Evolutionary conservation across 1,284 basidiomycete genomes (phyloP).

Genomic region (Peniophora sp.): DNA sequence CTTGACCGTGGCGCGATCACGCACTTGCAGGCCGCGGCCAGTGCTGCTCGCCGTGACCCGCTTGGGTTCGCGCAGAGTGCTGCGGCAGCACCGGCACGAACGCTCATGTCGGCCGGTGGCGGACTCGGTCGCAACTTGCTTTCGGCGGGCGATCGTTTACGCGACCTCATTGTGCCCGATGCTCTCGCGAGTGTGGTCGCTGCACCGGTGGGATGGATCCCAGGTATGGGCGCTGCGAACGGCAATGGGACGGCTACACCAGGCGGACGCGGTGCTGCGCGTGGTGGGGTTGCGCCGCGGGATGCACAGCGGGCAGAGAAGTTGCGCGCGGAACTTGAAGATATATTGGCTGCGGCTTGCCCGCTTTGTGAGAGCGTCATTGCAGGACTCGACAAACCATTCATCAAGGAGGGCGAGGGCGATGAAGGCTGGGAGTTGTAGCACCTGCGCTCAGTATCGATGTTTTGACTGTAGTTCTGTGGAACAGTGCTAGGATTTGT

Average conservation of each 20-base stretch:
- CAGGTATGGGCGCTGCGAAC: constrained; percentile 43
- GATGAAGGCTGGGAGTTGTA: constrained; percentile 79
- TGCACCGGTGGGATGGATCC: constrained; percentile 57
- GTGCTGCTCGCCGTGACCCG: constrained; percentile 50
- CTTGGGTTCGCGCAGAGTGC: constrained; percentile 66
- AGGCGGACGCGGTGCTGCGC: background rate
- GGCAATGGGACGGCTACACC: constrained; percentile 14
- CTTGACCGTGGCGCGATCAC: constrained; percentile 27
- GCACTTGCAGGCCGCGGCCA: constrained; percentile 19
- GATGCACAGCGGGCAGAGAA: constrained; percentile 60
- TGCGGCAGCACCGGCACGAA: constrained; percentile 47
- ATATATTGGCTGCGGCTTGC: constrained; percentile 80
- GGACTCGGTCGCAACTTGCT: constrained; percentile 78
- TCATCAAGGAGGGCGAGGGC: constrained; percentile 74
- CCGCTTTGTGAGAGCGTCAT: constrained; percentile 88
- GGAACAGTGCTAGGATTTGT: too few relatives aligned
- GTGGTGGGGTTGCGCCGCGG: constrained; percentile 29
- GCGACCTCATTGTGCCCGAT: constrained; percentile 89
- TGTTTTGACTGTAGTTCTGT: too few relatives aligned
- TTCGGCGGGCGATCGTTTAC: constrained; percentile 81
- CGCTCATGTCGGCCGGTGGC: constrained; percentile 84
- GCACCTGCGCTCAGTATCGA: constrained; percentile 2
- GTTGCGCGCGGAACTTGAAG: constrained; percentile 77
- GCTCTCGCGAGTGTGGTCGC: constrained; percentile 72
- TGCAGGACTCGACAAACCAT: constrained; percentile 78